These are phyloP conservation scores for Dimargaris cristalligena DNA, from an alignment of 192 early-diverging fungal species.

Conservation along the genomic window DNA sequence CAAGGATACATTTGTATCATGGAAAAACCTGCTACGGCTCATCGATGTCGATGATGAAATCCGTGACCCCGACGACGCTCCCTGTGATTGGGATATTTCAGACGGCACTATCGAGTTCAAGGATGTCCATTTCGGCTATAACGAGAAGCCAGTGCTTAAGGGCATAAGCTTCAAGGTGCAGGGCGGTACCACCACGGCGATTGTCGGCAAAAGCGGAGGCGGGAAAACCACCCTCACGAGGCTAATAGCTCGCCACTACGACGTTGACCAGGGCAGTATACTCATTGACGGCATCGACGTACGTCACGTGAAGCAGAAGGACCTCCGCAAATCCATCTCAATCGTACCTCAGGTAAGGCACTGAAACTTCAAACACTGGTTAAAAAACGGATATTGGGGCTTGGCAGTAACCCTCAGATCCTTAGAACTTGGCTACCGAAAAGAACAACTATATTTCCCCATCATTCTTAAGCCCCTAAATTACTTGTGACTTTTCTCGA, in stretches of 20 bases:
- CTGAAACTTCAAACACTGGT: too few relatives aligned
- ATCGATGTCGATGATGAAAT: not conserved
- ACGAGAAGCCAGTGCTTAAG: conserved; percentile 12
- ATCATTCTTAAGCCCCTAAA: not conserved
- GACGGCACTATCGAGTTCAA: not conserved
- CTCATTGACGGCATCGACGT: conserved; percentile 66
- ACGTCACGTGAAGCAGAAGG: conserved; percentile 38
- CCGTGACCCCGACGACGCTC: not conserved
- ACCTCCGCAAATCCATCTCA: conserved; percentile 50
- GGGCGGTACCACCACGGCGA: conserved; percentile 7
- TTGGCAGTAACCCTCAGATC: too few relatives aligned
- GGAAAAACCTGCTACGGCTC: not conserved
- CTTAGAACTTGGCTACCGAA: not conserved
- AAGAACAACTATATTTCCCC: not conserved
- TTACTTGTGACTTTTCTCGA: not conserved
- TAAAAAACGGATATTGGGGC: too few relatives aligned
- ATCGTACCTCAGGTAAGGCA: conserved; percentile 66
- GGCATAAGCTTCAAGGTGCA: conserved; percentile 2
- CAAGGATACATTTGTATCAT: too few relatives aligned
- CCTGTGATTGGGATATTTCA: not conserved
- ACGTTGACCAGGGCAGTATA: conserved; percentile 45
- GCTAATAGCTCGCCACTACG: conserved; percentile 65
- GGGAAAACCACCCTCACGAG: conserved; percentile 37
- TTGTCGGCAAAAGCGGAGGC: conserved; percentile 1
- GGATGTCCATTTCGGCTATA: conserved; percentile 2